A percentile compares a stretch with the other conserved stretches of the same genome.
Evolutionary conservation across 1,139 yeast species (phyloP).

Genomic region (Pichia sp.): DNA sequence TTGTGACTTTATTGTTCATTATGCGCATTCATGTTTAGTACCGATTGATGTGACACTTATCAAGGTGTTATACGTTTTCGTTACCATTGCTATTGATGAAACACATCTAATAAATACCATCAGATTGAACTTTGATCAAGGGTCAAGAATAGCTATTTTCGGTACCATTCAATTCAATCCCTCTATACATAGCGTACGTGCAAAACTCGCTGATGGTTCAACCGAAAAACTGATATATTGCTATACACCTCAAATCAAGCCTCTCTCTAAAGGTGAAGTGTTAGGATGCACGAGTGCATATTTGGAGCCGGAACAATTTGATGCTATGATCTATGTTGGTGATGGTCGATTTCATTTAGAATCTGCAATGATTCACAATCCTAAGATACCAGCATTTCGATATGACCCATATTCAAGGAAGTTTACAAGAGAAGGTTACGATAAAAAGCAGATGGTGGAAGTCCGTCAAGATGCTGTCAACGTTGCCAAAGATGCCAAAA

Average conservation of each 20-base stretch:
- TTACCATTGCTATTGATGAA: slow-evolving; percentile 85
- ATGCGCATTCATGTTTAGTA: slow-evolving; percentile 95
- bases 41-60: slow-evolving; percentile 90
- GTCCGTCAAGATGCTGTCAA: slow-evolving; percentile 72
- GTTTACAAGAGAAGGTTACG: slow-evolving; percentile 84
- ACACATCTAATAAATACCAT: slow-evolving; percentile 75
- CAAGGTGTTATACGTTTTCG: slow-evolving; percentile 91
- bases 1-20: slow-evolving; percentile 92
- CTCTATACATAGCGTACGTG: slow-evolving; percentile 74
- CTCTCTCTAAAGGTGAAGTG: slow-evolving; percentile 93
- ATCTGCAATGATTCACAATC: slow-evolving; percentile 96
- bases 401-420: slow-evolving; percentile 93
- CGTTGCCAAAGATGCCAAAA: slow-evolving; percentile 55
- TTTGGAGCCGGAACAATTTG: slow-evolving; percentile 55
- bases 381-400: slow-evolving; percentile 83
- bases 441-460: slow-evolving; percentile 72
- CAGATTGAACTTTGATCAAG: slow-evolving; percentile 59
- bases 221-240: slow-evolving; percentile 52
- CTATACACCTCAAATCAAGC: slow-evolving; percentile 86
- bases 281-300: slow-evolving; percentile 93
- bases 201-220: slow-evolving; percentile 46
- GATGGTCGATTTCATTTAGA: slow-evolving; percentile 97
- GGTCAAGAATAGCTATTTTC: slow-evolving; percentile 69
- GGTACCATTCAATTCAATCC: slow-evolving; percentile 98
- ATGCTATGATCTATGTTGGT: slow-evolving; percentile 87